Evolutionary conservation across 2,329 filamentous ascomycete genomes (phyloP), one percentile per base, ranked within the genome.

Genomic region (Fusarium acutatum): DNA sequence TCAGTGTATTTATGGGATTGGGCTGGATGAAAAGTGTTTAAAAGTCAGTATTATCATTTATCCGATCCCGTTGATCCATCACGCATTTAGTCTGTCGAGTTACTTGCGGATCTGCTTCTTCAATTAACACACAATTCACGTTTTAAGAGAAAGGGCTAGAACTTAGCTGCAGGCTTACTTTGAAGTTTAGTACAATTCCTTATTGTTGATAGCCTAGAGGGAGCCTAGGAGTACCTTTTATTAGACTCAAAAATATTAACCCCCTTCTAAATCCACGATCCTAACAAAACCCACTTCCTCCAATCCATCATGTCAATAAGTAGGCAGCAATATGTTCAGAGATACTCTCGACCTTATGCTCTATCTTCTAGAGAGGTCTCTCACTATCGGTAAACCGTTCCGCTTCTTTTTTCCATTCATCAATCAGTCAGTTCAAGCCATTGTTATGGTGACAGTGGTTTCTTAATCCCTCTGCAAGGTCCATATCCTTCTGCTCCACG

Each of bases 161-260:
- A 24, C 22, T 17, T 11, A 41, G 40, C 22, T 41, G 4, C 5
- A 41, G 14, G 22, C 6, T n/a, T 7, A 1, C 2, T 7, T 17
- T 24, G 0, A 43, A 7, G 1, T 1, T 43, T 24, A 24, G n/a
- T 4, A 41, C 14, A 24, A 41, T 17, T 3, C 13, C 13, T 40
- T 1, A 6, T 5, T 40, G 38, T 22, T n/a, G 0, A n/a, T 40
- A 40, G 12, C 14, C 22, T 9, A n/a, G 0, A 14, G 38, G 1
- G 13, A n/a, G 37, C 20, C 22, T n/a, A 14, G 38, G 22, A 15
- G 22, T n/a, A 22, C 20, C 14, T 40, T 40, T 6, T n/a, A 1
- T 22, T 9, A 9, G 0, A n/a, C 12, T 22, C 9, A 9, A 2
- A 13, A 5, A n/a, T 7, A 7, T 22, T 5, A 14, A 40, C n/a